Base-by-base conservation (phyloP, 2,329 filamentous ascomycete species). In the Sporothrix euskadiensis region DNA sequence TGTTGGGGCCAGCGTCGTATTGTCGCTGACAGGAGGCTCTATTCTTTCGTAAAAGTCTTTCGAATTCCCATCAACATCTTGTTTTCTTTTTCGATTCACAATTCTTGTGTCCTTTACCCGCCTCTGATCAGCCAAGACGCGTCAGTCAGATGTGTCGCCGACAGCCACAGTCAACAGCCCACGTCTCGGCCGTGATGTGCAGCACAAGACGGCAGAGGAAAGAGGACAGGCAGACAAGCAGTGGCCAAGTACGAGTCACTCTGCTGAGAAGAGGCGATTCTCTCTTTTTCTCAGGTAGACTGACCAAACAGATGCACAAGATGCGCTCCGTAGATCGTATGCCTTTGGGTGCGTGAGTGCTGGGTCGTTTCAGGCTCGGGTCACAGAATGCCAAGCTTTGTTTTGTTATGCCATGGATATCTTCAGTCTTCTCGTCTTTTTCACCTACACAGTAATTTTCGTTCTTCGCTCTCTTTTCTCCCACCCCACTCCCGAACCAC, bases 361-460 rank as follows among this genome's bases (percentile, higher is more conserved):
- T 35, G 56, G 22, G 57, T 30, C 22, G 61, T 68, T 68, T 72
- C 61, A 59, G 49, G 26, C 61, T 68, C 71, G 41, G 61, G 47
- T 54, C 44, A 44, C 30, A 56, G 44, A 41, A 30, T 68, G 61
- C 71, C 71, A 72, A 59, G 71, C 61, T 69, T 61, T 73, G 49
- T 61, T 52, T 59, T 73, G 14, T 61, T n/a, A 73, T 69, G 52
- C 63, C 35, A n/a, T 73, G 39, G 5, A 41, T 54, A 9, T 52
- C 32, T 70, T 35, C 5, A 7, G 22, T 7, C 12, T 26, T 54
- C 14, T 61, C 39, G 52, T 32, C 52, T 59, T 10, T 41, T 35
- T 35, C 35, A 5, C 35, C 26, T 26, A 26, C 26, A 7, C 26
- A 12, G 6, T 59, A 1, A 32, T 32, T 44, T 22, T 14, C 44